Conservation (phyloP, 108 stramenopile genomes). For the Conticribra weissflogii region DNA sequence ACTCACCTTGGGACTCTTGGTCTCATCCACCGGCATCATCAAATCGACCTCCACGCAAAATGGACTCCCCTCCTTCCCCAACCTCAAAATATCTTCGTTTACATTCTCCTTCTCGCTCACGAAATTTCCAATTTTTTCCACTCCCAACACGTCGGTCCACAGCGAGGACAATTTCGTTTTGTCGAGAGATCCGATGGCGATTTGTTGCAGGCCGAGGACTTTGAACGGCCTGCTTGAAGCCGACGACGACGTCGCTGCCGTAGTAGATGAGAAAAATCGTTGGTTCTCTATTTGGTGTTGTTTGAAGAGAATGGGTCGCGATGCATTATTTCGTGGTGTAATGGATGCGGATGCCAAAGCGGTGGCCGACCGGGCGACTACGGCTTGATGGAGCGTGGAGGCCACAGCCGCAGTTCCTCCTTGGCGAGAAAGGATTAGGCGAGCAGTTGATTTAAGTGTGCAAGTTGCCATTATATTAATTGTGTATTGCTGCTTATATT, state of each 20-base stretch:
- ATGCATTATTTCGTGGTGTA: background rate
- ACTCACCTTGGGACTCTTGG: conserved; percentile 73
- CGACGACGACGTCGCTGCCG: no score
- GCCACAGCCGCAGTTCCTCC: background rate
- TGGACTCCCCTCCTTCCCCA: conserved; percentile 73
- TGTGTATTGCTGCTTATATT: background rate
- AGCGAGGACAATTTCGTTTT: conserved; percentile 71
- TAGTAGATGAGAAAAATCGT: background rate
- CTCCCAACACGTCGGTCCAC: conserved; percentile 87
- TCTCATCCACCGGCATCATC: conserved; percentile 94
- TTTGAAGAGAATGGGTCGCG: background rate
- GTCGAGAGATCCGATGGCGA: conserved; percentile 89
- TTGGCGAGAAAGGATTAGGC: background rate
- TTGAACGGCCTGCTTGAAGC: conserved; percentile 63
- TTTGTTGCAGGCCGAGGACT: conserved; percentile 95
- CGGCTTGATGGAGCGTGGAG: background rate
- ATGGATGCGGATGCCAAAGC: background rate
- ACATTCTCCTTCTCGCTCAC: conserved; percentile 93
- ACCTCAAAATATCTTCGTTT: conserved; percentile 91
- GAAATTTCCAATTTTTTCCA: conserved; percentile 67
- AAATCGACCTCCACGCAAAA: conserved; percentile 93
- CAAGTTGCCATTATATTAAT: background rate
- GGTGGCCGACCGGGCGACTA: background rate
- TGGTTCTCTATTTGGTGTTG: background rate
- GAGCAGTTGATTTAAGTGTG: background rate